Percentiles rank a stretch among this genome's conserved stretches.
Evolutionary conservation across 228 moss, liverwort and hornwort genomes (phyloP).

Genomic region (Sphagnum magellanicum): DNA sequence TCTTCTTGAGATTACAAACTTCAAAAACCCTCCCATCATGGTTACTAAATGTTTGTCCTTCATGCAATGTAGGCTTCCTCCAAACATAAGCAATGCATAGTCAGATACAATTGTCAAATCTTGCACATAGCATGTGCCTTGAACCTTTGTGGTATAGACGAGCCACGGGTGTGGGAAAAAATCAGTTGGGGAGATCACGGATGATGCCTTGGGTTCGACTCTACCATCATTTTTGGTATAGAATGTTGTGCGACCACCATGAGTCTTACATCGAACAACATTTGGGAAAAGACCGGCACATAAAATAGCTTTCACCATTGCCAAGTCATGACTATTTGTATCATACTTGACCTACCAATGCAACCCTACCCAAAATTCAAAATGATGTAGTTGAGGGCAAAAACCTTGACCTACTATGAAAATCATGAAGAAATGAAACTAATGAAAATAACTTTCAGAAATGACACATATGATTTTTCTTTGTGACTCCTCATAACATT

Average conservation of each 20-base stretch:
- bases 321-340: constrained; percentile 28
- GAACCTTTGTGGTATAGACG: constrained; percentile 51
- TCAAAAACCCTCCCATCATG: constrained; percentile 70
- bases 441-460: too few species aligned
- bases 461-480: too few species aligned
- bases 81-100: constrained; percentile 76
- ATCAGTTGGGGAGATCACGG: constrained; percentile 45
- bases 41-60: constrained; percentile 29
- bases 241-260: constrained; percentile 34
- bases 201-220: constrained; percentile 72
- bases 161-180: constrained; percentile 58
- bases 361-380: too few species aligned
- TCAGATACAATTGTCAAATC: constrained; percentile 64
- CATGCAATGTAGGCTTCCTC: constrained; percentile 42
- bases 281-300: constrained; percentile 78
- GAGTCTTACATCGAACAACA: constrained; percentile 56
- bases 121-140: constrained; percentile 52
- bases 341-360: too few species aligned
- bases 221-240: constrained; percentile 63
- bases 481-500: too few species aligned
- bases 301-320: constrained; percentile 67
- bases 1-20: constrained; percentile 45
- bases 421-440: too few species aligned
- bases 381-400: too few species aligned
- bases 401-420: too few species aligned